Evolutionary conservation across 768 basidiomycete species (phyloP).

Genomic region (Coprinopsis sp.): DNA sequence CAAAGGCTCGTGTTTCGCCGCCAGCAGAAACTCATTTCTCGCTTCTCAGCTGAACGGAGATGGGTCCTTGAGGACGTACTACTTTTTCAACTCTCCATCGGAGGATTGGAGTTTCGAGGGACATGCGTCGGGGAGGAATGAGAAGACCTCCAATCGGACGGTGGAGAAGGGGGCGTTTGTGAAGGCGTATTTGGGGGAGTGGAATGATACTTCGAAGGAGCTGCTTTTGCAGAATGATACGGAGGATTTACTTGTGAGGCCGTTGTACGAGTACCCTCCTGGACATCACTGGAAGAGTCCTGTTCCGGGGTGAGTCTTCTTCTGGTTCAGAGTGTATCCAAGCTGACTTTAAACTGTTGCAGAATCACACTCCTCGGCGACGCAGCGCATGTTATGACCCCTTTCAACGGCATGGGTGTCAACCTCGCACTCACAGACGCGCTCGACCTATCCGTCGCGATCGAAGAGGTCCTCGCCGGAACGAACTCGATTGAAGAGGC

Average conservation of each 20-base stretch:
- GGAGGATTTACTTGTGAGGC: not conserved
- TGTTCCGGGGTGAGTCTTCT: slow-evolving; percentile 1
- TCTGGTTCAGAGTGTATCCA: no score
- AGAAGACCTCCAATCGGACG: not conserved
- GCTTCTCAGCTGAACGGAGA: slow-evolving; percentile 27
- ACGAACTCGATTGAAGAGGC: not conserved
- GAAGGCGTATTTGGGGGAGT: not conserved
- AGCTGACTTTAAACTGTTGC: not conserved
- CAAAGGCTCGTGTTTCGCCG: slow-evolving; percentile 22
- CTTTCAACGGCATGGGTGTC: slow-evolving; percentile 22
- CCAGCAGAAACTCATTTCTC: slow-evolving; percentile 22
- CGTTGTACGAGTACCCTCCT: slow-evolving; percentile 3
- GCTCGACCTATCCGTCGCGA: slow-evolving; percentile 14
- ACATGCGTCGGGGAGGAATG: not conserved
- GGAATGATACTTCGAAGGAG: not conserved
- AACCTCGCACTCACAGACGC: slow-evolving; percentile 21
- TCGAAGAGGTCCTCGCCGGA: not conserved
- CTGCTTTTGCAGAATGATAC: not conserved
- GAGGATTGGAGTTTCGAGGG: slow-evolving; percentile 11
- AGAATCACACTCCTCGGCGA: slow-evolving; percentile 20
- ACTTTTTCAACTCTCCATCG: not conserved
- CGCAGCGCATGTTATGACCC: slow-evolving; percentile 25
- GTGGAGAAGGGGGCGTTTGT: not conserved
- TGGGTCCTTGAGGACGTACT: slow-evolving; percentile 11
- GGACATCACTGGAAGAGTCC: not conserved